Evolutionary conservation across 768 basidiomycete genomes (phyloP).

Genomic region (Russula foetens): DNA sequence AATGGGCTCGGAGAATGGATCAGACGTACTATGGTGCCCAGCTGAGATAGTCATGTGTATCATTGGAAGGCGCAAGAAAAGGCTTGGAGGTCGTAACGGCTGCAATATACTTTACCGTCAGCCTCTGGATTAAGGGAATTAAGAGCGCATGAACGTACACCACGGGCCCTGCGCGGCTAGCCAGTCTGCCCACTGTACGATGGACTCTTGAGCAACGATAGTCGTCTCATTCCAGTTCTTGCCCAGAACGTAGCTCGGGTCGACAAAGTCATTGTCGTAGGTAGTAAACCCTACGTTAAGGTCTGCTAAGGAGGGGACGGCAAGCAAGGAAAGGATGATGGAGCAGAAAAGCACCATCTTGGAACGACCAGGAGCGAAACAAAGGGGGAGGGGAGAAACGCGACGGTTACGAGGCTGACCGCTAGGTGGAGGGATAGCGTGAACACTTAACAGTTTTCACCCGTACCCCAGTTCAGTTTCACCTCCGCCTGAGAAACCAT

Average conservation of each 20-base stretch:
- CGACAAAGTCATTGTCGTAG: conserved; percentile 16
- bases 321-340: conserved; percentile 8
- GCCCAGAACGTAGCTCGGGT: conserved; percentile 12
- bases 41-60: conserved; percentile 17
- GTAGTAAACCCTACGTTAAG: background rate
- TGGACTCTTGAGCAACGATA: conserved; percentile 10
- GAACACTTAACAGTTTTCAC: too few species aligned
- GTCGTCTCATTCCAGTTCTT: conserved; percentile 12
- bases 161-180: conserved; percentile 17
- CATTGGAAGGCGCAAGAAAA: background rate
- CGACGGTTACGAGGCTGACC: too few species aligned
- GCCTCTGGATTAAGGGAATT: background rate
- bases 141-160: conserved; percentile 5
- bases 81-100: conserved; percentile 22
- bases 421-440: too few species aligned
- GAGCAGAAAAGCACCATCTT: background rate
- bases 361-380: background rate
- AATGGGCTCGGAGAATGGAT: background rate
- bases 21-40: conserved; percentile 18
- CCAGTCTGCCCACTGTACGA: conserved; percentile 18
- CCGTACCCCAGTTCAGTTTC: too few species aligned
- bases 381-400: background rate
- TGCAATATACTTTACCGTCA: background rate
- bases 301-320: conserved; percentile 5
- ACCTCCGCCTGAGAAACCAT: too few species aligned